These are phyloP conservation scores for Zangia roseola DNA, from an alignment of 768 basidiomycete species.

Conservation along the genomic window DNA sequence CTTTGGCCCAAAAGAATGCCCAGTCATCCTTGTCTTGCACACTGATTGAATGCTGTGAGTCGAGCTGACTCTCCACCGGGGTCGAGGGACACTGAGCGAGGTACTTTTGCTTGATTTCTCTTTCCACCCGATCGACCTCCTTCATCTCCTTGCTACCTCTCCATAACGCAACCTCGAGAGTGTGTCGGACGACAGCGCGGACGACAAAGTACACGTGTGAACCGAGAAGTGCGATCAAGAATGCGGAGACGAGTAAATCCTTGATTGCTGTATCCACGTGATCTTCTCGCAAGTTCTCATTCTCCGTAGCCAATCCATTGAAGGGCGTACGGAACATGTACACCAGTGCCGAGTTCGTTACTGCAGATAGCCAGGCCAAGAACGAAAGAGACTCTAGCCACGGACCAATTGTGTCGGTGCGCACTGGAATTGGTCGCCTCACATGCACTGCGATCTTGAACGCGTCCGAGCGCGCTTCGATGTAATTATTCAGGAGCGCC, in stretches of 20 bases:
- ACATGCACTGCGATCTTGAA: conserved; percentile 90
- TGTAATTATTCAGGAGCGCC: conserved; percentile 87
- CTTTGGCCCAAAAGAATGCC: conserved; percentile 62
- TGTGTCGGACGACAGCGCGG: conserved; percentile 57
- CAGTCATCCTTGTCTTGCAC: conserved; percentile 23
- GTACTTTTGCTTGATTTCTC: conserved; percentile 48
- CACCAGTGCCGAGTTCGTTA: conserved; percentile 88
- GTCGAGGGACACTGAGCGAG: conserved; percentile 22
- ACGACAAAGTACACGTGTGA: conserved; percentile 83
- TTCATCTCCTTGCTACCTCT: conserved; percentile 65
- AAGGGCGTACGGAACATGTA: conserved; percentile 75
- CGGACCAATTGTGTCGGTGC: conserved; percentile 89
- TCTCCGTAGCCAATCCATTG: conserved; percentile 9
- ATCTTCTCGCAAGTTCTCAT: conserved; percentile 8
- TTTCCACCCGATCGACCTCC: conserved; percentile 54
- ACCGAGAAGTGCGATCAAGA: conserved; percentile 76
- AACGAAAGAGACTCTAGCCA: conserved; percentile 90
- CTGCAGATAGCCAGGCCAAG: conserved; percentile 85
- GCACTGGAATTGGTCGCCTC: conserved; percentile 79
- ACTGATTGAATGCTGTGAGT: conserved; percentile 1
- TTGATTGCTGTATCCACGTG: conserved; percentile 38
- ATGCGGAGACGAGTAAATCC: conserved; percentile 58
- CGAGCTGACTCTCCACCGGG: neutral
- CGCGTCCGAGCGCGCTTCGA: conserved; percentile 92
- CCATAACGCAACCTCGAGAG: conserved; percentile 80